Base-by-base conservation (phyloP, 768 basidiomycete species). In the Phylloporus sp. region DNA sequence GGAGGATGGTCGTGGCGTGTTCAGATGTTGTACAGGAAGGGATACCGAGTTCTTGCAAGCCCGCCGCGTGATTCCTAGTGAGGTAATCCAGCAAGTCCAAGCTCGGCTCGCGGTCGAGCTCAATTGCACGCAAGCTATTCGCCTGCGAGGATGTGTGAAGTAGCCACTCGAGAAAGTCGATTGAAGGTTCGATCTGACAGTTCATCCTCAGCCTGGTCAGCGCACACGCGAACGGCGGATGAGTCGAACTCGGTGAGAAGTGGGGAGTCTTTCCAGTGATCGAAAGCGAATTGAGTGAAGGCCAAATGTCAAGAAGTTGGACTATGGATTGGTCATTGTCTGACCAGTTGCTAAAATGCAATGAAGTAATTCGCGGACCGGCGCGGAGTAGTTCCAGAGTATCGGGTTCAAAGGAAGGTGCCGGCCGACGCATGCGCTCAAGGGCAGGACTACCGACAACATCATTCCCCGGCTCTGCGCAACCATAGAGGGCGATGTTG, bases 291-390 rank as follows among this genome's bases (percentile, higher is more conserved):
- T 70, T 71, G 49, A 89, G 68, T 15, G 76, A 72, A 2, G 84
- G 76, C 80, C 82, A 88, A 49, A 83, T 70, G 46, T 79, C 76
- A 55, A 88, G 78, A 35, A 89, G 76, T 65, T 85, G 82, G 42
- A 74, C 69, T 46, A 88, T 69, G 15, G 77, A 70, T 35, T 78
- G 68, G 45, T 75, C 68, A 61, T 85, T 81, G 54, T 82, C 78
- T 11, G 86, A 82, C 85, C 84, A 88, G 62, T 89, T 88, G 62
- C 76, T 79, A 60, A 89, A 83, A 49, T 78, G 76, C 5, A 89
- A 73, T 6, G 68, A 63, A 27, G 76, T 70, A 55, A 81, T 78
- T 40, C 55, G 62, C 1, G 85, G 81, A n/a, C 80, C 84, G 10
- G 76, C 64, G 47, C 70, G 76, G 45, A 88, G 75, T 38, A 78